These are phyloP conservation scores for Phytophthora hibernalis DNA, from an alignment of 352 stramenopile species.

Conservation along the genomic window DNA sequence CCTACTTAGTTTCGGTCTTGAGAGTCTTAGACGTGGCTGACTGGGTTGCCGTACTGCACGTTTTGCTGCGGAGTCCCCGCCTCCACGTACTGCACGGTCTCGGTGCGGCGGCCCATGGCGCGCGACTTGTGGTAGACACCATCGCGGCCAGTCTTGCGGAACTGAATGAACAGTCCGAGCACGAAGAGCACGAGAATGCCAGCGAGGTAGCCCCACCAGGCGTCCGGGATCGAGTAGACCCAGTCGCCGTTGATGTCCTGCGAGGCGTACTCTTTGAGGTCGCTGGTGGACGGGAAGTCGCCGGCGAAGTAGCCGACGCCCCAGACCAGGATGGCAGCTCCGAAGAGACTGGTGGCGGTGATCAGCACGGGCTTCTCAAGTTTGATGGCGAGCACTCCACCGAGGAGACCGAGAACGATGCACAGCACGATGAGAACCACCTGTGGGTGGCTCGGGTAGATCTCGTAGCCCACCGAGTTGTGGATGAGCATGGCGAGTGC, in stretches of 20 bases:
- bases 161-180: slow-evolving; percentile 65
- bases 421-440: slow-evolving; percentile 57
- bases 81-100: slow-evolving; percentile 45
- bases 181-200: slow-evolving; percentile 62
- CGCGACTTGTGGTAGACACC: slow-evolving; percentile 42
- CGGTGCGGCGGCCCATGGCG: slow-evolving; percentile 21
- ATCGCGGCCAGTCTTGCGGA: slow-evolving; percentile 57
- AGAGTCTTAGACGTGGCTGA: slow-evolving; percentile 38
- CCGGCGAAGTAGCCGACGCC: slow-evolving; percentile 72
- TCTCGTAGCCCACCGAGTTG: slow-evolving; percentile 63
- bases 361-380: slow-evolving; percentile 67
- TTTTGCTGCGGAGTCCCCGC: slow-evolving; percentile 37
- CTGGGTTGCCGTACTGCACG: slow-evolving; percentile 39
- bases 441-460: slow-evolving; percentile 60
- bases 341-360: slow-evolving; percentile 58
- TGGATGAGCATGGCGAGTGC: slow-evolving; percentile 57
- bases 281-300: slow-evolving; percentile 57
- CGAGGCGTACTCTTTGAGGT: slow-evolving; percentile 55
- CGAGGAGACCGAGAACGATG: slow-evolving; percentile 46
- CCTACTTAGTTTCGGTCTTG: slow-evolving; percentile 7
- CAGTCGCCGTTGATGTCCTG: slow-evolving; percentile 49
- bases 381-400: slow-evolving; percentile 50
- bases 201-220: slow-evolving; percentile 67
- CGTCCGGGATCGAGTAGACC: slow-evolving; percentile 62
- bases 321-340: slow-evolving; percentile 57